These are phyloP conservation scores for Ascochyta lentis DNA, from an alignment of 2,329 filamentous ascomycete genomes.

Conservation along the genomic window DNA sequence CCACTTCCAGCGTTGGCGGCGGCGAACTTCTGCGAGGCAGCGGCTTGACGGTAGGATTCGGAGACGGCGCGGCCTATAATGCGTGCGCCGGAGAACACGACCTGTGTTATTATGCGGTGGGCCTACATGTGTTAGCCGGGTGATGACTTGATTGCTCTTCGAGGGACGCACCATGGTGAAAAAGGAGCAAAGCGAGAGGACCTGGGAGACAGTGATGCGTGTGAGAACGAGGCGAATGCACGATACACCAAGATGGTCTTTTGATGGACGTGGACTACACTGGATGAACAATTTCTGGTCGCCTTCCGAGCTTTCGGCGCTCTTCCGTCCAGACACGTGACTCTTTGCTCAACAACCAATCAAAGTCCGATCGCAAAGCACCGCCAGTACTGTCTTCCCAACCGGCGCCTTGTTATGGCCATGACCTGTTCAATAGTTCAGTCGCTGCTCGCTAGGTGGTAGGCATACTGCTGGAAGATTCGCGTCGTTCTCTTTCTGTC, in stretches of 20 bases:
- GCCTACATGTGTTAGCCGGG: slow-evolving; percentile 64
- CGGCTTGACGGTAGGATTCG: slow-evolving; percentile 95
- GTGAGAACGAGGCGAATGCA: background rate
- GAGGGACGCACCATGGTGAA: slow-evolving; percentile 36
- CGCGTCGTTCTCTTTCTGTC: background rate
- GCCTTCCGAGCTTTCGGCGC: slow-evolving; percentile 39
- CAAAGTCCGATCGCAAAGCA: slow-evolving; percentile 41
- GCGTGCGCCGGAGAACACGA: slow-evolving; percentile 86
- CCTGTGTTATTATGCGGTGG: slow-evolving; percentile 92
- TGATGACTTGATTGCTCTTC: background rate
- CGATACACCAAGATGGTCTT: slow-evolving; percentile 11
- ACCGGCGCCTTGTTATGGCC: background rate
- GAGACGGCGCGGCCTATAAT: slow-evolving; percentile 91
- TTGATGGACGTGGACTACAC: slow-evolving; percentile 25
- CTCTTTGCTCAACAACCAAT: slow-evolving; percentile 31
- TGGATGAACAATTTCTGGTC: slow-evolving; percentile 20
- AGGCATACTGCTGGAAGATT: too few species aligned
- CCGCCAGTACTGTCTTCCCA: slow-evolving; percentile 8
- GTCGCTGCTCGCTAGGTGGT: background rate
- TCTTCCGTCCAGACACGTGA: slow-evolving; percentile 35
- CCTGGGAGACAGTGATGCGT: background rate
- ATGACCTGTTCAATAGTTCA: background rate
- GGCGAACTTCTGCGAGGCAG: slow-evolving; percentile 83
- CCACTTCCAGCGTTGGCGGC: slow-evolving; percentile 68
- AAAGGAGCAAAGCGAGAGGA: background rate